phyloP scores from a whole-genome alignment of 768 basidiomycete genomes.

The Sistotremastrum suecicum region DNA sequence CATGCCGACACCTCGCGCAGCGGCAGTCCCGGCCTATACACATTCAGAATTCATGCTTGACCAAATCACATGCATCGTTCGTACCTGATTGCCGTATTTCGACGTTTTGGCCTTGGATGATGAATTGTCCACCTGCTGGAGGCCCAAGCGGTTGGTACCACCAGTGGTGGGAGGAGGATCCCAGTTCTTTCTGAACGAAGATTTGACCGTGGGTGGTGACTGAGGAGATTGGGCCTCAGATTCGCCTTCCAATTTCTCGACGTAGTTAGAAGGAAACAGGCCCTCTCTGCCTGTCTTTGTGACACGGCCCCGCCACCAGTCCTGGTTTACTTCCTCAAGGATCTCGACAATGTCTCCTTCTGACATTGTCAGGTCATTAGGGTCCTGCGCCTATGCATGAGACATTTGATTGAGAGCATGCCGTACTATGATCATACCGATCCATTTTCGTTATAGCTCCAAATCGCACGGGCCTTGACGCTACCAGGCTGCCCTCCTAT shows the following conservation, averaged over 20 bases:
- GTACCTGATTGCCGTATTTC: too few species aligned
- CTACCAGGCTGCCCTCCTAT: neutral
- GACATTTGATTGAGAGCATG: neutral
- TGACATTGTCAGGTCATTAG: constrained; percentile 63
- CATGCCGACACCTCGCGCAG: too few species aligned
- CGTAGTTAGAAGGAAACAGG: constrained; percentile 5
- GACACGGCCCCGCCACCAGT: constrained; percentile 25
- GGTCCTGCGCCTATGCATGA: constrained; percentile 31
- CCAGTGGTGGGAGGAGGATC: too few species aligned
- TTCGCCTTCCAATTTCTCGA: neutral
- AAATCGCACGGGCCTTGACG: constrained; percentile 5
- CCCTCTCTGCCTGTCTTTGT: constrained; percentile 4
- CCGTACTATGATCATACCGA: neutral
- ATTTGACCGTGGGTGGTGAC: neutral
- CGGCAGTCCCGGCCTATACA: too few species aligned
- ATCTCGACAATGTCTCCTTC: constrained; percentile 69
- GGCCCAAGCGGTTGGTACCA: too few species aligned
- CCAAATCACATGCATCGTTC: too few species aligned
- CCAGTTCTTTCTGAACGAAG: too few species aligned
- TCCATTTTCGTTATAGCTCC: constrained; percentile 3
- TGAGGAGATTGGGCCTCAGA: neutral
- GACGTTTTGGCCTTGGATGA: too few species aligned
- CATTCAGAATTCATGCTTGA: too few species aligned
- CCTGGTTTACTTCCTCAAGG: constrained; percentile 21
- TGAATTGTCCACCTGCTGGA: too few species aligned